phyloP scores from a whole-genome alignment of 768 basidiomycete species.

The Pulveroboletus frians region DNA sequence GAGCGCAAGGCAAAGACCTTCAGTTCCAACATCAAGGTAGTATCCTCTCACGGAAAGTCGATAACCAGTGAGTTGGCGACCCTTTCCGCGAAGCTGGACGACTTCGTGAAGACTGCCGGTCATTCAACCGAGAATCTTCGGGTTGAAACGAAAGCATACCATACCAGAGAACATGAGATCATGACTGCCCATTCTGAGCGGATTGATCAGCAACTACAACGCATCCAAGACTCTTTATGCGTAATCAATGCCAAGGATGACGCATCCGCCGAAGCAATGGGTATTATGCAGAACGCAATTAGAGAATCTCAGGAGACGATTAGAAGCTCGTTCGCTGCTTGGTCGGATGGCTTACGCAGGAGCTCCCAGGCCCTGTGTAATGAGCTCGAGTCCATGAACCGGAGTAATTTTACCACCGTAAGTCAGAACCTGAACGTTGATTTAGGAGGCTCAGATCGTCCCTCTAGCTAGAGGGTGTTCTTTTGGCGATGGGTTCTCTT shows the following conservation, averaged over 20 bases:
- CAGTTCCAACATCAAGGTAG: slow-evolving; percentile 59
- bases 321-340: slow-evolving; percentile 46
- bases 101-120: slow-evolving; percentile 53
- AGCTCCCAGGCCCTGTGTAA: slow-evolving; percentile 45
- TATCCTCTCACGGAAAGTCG: slow-evolving; percentile 55
- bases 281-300: slow-evolving; percentile 43
- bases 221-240: slow-evolving; percentile 47
- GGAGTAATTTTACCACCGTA: slow-evolving; percentile 43
- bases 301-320: slow-evolving; percentile 51
- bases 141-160: slow-evolving; percentile 51
- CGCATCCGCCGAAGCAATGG: slow-evolving; percentile 48
- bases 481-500: slow-evolving; percentile 54
- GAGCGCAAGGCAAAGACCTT: slow-evolving; percentile 70
- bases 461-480: slow-evolving; percentile 47
- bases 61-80: slow-evolving; percentile 49
- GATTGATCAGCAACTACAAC: slow-evolving; percentile 54
- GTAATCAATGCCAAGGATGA: slow-evolving; percentile 54
- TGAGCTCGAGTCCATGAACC: slow-evolving; percentile 41
- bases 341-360: slow-evolving; percentile 49
- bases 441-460: slow-evolving; percentile 3
- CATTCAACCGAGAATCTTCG: slow-evolving; percentile 52
- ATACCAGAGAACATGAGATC: slow-evolving; percentile 51
- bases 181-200: slow-evolving; percentile 46
- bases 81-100: slow-evolving; percentile 55
- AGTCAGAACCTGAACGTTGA: slow-evolving; percentile 13